Base-by-base conservation (phyloP, 2,329 filamentous ascomycete genomes). In the Cladosporium halotolerans region DNA sequence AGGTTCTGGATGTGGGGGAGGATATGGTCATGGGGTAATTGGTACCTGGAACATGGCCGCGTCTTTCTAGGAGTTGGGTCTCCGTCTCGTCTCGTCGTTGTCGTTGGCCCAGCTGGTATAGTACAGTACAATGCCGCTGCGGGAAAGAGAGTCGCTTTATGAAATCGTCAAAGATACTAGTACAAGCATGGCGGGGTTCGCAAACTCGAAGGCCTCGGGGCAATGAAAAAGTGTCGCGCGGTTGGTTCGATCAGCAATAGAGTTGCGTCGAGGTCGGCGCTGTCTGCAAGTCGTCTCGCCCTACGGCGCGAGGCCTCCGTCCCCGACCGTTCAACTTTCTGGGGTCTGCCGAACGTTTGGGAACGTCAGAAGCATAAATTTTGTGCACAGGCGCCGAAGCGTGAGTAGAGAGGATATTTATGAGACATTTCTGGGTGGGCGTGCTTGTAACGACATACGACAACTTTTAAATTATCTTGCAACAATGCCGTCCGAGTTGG, bases 341-440 rank as follows among this genome's bases (percentile, higher is more conserved):
- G 32, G 14, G 23, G 23, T 28, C 23, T 28, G 23, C 23, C 23
- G 23, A 28, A 28, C 23, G 23, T 28, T 28, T 28, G 23, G 23
- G 23, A 28, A 16, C 32, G 31, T 46, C 32, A 13, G 3, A 31
- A 38, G 32, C 40, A 39, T 50, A 50, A 50, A 50, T 50, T 50
- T 50, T 41, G 39, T 50, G 47, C 47, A 39, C 36, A 39, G 36
- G 36, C 36, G 36, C 36, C 16, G 36, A 14, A 11, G 34, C n/a
- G 10, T 76, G 57, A 54, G 57, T 34, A 38, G n/a, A 31, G 52
- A 10, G 41, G 33, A 16, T 18, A 18, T 7, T 14, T 39, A 39
- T 8, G 8, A 14, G 13, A 39, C 13, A 39, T 39, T 14, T 28
- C 23, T 7, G 4, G 2, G 23, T 28, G 23, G 23, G 23, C 7